phyloP scores from a whole-genome alignment of 2,329 filamentous ascomycete species.

The Neonectria ditissima region DNA sequence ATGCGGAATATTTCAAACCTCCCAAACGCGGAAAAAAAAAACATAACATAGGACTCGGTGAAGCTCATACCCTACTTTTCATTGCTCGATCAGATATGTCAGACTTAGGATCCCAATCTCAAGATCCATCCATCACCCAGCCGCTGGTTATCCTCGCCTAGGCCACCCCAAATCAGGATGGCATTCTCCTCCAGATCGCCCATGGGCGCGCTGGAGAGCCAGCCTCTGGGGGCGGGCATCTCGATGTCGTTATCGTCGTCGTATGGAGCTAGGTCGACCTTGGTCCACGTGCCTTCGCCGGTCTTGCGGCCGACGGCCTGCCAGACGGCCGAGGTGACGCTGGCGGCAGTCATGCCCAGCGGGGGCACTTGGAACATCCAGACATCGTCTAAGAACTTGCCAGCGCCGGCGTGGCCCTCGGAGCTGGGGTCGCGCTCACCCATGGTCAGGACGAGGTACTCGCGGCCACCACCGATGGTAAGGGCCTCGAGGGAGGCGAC shows the following conservation, averaged over 20 bases:
- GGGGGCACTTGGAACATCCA: slow-evolving; percentile 74
- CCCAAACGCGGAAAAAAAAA: slow-evolving; percentile 19
- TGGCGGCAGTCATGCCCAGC: slow-evolving; percentile 65
- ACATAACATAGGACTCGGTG: not conserved
- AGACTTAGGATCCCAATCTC: slow-evolving; percentile 55
- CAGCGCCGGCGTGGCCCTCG: slow-evolving; percentile 62
- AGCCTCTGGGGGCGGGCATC: slow-evolving; percentile 66
- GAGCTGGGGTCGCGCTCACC: slow-evolving; percentile 66
- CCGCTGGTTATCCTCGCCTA: slow-evolving; percentile 62
- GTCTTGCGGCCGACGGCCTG: slow-evolving; percentile 64
- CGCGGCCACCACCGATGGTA: slow-evolving; percentile 68
- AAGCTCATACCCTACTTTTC: slow-evolving; percentile 22
- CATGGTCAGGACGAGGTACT: slow-evolving; percentile 72
- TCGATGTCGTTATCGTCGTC: slow-evolving; percentile 64
- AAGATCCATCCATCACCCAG: slow-evolving; percentile 75
- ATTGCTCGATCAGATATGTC: slow-evolving; percentile 30
- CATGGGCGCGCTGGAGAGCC: slow-evolving; percentile 68
- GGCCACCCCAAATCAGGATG: slow-evolving; percentile 71
- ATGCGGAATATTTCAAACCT: slow-evolving; percentile 30
- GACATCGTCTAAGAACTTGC: slow-evolving; percentile 68
- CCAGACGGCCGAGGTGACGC: slow-evolving; percentile 66
- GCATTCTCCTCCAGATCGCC: slow-evolving; percentile 70
- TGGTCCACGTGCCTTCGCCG: slow-evolving; percentile 70
- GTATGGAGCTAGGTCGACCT: slow-evolving; percentile 59
- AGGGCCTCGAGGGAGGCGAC: slow-evolving; percentile 67